Percentiles rank a stretch among this genome's conserved stretches.
Evolutionary conservation across 164 flowering plant species (phyloP).

Genomic region (Amborella trichopoda): DNA sequence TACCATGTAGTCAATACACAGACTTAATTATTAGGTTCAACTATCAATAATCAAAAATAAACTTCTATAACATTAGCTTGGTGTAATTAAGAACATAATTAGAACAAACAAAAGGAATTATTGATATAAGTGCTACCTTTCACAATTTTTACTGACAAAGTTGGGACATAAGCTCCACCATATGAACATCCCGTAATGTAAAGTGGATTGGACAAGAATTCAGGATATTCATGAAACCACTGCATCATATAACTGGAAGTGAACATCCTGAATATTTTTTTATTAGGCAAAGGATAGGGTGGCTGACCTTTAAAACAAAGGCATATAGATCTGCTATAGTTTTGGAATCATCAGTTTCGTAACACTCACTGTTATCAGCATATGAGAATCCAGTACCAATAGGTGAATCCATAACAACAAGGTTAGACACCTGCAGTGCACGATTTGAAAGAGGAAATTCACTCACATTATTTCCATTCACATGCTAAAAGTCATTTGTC

Average conservation of each 20-base stretch:
- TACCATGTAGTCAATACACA: too few species aligned
- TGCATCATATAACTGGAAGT: too few species aligned
- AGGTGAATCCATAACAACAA: conserved; percentile 90
- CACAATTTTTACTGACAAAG: conserved; percentile 61
- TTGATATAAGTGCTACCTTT: conserved; percentile 55
- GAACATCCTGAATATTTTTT: too few species aligned
- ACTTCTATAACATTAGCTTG: too few species aligned
- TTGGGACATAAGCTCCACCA: conserved; percentile 95
- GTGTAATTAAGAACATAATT: too few species aligned
- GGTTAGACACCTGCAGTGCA: conserved; percentile 72
- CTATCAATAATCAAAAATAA: too few species aligned
- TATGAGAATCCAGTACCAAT: conserved; percentile 92
- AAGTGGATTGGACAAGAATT: conserved; percentile 59
- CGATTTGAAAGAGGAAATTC: too few species aligned
- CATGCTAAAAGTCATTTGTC: too few species aligned
- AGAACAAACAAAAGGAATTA: too few species aligned
- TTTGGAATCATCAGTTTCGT: conserved; percentile 57
- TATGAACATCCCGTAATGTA: conserved; percentile 86
- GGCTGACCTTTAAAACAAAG: conserved; percentile 62
- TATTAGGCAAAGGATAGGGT: too few species aligned
- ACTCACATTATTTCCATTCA: too few species aligned
- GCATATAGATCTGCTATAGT: conserved; percentile 69
- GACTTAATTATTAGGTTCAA: too few species aligned
- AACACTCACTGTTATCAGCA: conserved; percentile 35
- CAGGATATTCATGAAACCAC: conserved; percentile 82